Base-by-base conservation (phyloP, 140 eudicot species). In the Oenanthe javanica region DNA sequence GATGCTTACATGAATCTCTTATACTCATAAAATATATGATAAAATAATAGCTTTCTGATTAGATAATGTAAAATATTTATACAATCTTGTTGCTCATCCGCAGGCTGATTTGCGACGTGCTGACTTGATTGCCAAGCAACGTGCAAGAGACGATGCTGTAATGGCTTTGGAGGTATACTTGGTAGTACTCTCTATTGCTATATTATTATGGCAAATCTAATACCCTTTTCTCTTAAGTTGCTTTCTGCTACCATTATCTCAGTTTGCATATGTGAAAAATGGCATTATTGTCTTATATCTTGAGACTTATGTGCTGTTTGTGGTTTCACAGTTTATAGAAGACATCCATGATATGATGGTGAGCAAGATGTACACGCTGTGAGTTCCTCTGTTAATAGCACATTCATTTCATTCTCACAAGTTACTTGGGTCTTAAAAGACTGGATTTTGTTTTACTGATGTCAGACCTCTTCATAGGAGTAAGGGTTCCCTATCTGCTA, bases 91-190 rank as follows among this genome's bases (percentile, higher is more conserved):
- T 80, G 64, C 14, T 80, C 80, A 31, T 70, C 25, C 59, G 82
- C 87, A 94, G 99, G 99, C 99, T 86, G 99, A 94, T 89, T 88
- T 94, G 76, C 79, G 97, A 36, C 91, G 95, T 79, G 99, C 97
- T 77, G 97, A 94, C 88, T 83, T 84, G 79, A 89, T 84, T 76
- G 97, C 99, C 84, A 94, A 92, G 86, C 93, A 87, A 89, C 96
- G 99, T 70, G 99, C 99, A 4, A 92, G 86, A 91, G 99, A 94
- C 67, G 99, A 94, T 83, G 86, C 97, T 51, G 82, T 90, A 9
- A 92, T 88, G 97, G 97, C 99, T 82, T 84, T 94, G 83, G 97
- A 94, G 95, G 99, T 92, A 86, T 57, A 46, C 42, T 83, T 74
- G 16, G 16, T n/a, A 63, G 13, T 36, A 64, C 69, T 50, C 23